Base-by-base conservation (phyloP, 805 yeast genomes). In the Yarrowia keelungensis region DNA sequence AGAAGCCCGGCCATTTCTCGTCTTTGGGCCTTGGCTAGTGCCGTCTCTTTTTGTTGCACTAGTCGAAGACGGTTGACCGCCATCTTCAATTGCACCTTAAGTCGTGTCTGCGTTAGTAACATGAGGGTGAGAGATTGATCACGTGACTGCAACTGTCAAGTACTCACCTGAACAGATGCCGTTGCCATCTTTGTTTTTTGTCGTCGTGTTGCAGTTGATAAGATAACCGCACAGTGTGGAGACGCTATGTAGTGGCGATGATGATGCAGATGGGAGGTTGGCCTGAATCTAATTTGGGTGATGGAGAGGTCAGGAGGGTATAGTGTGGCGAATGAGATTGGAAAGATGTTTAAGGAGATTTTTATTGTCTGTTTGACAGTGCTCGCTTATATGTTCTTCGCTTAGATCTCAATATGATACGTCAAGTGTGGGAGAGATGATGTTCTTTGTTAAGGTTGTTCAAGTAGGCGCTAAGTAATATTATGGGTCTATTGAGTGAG, bases 11-110 rank as follows among this genome's bases (percentile, higher is more conserved):
- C 96, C 76, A 87, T 80, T 74, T 79, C 83, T 70, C 93, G 80
- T 62, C 96, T 80, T 72, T 86, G 89, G 74, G 89, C 92, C 76
- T 90, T 90, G 19, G 92, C 87, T 19, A 89, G 73, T 0, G 96
- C 94, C 2, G 85, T 81, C 71, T 89, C 89, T 78, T 89, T 89
- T 70, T 88, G 89, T 76, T 91, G 93, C 32, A 87, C 83, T 74
- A 89, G 86, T 72, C 89, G 83, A 66, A 90, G 82, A 70, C 91
- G 84, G 74, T 88, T 87, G 19, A 89, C 84, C 43, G 92, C 87
- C 87, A 90, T 88, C 76, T 88, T 88, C 50, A 87, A 71, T 68
- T 76, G 79, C 11, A 74, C 73, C 43, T 72, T 73, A 32, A 74
- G 72, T 56, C 70, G 71, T 26, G 74, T 70, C 74, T 69, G 56